Conservation (phyloP, 2,329 filamentous ascomycete genomes). For the Pseudogymnoascus sp. region DNA sequence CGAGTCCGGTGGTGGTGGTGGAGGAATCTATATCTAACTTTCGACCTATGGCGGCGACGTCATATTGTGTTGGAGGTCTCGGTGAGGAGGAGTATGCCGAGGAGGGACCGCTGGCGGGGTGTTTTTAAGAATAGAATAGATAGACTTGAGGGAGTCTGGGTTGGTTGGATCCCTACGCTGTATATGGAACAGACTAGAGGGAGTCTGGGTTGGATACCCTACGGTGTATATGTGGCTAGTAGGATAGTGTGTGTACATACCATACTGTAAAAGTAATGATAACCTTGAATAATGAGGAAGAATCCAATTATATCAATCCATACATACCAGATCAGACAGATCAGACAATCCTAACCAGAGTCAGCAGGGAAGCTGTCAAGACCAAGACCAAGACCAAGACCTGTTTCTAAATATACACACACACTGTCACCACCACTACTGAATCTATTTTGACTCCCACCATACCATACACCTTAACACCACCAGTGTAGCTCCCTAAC, state of each 20-base stretch:
- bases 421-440: background rate
- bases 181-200: background rate
- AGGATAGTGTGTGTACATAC: background rate
- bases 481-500: background rate
- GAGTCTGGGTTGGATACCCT: background rate
- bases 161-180: background rate
- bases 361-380: background rate
- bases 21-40: background rate
- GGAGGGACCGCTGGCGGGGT: background rate
- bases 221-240: background rate
- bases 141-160: background rate
- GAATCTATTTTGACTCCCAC: slow-evolving; percentile 6
- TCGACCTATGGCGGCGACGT: background rate
- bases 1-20: background rate
- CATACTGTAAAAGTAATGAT: slow-evolving; percentile 4
- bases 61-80: background rate
- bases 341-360: background rate
- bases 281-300: slow-evolving; percentile 2
- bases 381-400: background rate
- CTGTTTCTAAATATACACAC: background rate
- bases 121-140: slow-evolving; percentile 4
- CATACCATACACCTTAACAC: background rate
- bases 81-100: background rate
- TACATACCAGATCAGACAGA: background rate
- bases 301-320: background rate